Evolutionary conservation across 305 asterid species (phyloP).

Genomic region (Euphrasia arctica): DNA sequence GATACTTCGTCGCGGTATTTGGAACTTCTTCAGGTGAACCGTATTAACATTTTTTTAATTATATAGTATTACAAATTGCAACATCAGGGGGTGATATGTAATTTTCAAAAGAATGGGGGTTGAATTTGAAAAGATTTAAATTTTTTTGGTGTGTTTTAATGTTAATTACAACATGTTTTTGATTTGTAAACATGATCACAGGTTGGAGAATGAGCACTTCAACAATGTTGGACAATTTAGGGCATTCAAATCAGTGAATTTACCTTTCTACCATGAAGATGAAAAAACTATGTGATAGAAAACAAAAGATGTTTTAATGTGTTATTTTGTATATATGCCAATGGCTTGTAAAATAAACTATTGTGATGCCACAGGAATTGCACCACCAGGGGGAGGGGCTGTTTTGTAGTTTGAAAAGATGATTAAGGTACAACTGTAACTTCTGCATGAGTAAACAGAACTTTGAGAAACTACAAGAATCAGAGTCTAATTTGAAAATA

Average conservation of each 20-base stretch:
- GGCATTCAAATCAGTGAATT: conserved; percentile 43
- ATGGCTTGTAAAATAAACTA: no score
- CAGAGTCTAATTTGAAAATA: no score
- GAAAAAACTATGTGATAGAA: conserved; percentile 24
- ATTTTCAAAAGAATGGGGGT: no score
- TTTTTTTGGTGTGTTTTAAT: not conserved
- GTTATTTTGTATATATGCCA: no score
- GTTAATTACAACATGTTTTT: not conserved
- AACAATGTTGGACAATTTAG: conserved; percentile 49
- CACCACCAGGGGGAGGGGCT: no score
- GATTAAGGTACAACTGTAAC: no score
- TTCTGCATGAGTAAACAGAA: no score
- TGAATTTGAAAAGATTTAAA: not conserved
- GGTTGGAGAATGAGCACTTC: conserved; percentile 59
- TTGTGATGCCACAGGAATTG: no score
- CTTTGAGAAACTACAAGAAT: no score
- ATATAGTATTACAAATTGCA: not conserved
- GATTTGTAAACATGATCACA: conserved; percentile 12
- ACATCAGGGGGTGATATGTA: not conserved
- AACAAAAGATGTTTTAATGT: no score
- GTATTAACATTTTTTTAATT: not conserved
- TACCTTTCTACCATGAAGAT: conserved; percentile 46
- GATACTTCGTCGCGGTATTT: conserved; percentile 81
- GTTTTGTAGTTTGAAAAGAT: no score
- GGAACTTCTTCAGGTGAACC: conserved; percentile 89